Percentiles rank a stretch among this genome's conserved stretches.
These are phyloP conservation scores for Salix arbutifolia DNA, from an alignment of 345 rosid species.

Conservation along the genomic window DNA sequence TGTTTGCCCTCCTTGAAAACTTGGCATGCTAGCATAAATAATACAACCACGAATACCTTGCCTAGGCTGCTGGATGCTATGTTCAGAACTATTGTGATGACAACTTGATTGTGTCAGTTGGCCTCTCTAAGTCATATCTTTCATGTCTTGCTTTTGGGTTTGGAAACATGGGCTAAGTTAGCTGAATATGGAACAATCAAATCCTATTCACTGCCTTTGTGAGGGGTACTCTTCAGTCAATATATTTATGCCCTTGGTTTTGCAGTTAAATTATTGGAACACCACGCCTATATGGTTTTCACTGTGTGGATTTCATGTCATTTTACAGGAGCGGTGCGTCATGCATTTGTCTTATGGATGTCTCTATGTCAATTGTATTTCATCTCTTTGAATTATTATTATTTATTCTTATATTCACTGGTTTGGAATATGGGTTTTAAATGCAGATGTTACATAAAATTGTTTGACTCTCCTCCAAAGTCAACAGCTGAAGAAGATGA, in stretches of 20 bases:
- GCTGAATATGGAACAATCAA: background rate
- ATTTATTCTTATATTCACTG: background rate
- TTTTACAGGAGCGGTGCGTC: background rate
- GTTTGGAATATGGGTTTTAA: slow-evolving; percentile 9
- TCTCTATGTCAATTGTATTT: background rate
- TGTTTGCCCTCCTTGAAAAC: background rate
- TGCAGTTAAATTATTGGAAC: background rate
- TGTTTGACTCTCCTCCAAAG: slow-evolving; percentile 79
- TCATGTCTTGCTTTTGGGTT: background rate
- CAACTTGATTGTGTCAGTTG: background rate
- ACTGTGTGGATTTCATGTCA: background rate
- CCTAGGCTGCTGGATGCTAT: background rate
- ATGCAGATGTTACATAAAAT: slow-evolving; percentile 81
- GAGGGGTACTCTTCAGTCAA: background rate
- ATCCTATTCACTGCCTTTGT: background rate
- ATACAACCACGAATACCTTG: background rate
- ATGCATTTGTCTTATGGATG: background rate
- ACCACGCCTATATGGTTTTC: background rate
- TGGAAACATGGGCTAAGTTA: background rate
- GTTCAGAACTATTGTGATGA: background rate
- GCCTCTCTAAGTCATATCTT: background rate
- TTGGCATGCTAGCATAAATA: background rate
- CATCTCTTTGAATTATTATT: background rate
- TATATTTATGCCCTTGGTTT: background rate
- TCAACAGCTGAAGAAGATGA: slow-evolving; percentile 72